Evolutionary conservation across 1,139 yeast genomes (phyloP), one percentile per base, ranked within the genome.

Genomic region (Insectozyma bohioensis): DNA sequence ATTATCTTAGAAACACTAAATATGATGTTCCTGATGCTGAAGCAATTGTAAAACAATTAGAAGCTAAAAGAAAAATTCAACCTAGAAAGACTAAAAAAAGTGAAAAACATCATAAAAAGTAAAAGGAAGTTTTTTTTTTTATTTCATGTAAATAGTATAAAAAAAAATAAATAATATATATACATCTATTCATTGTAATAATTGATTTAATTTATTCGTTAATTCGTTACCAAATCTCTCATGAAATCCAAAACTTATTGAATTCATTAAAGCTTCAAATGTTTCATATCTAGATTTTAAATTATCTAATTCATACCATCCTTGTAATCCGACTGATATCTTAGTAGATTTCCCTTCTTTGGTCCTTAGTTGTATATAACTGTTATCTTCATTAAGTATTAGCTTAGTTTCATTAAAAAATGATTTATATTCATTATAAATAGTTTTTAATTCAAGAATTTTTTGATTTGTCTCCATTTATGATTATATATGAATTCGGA

Each of bases 1-100:
- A 81, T 69, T 88, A 85, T 61, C 85, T 88, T 54, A 82, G 96
- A 64, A 44, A 24, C 19, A 74, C 86, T 45, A 81, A 80, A 60
- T 66, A 82, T 61, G 97, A 88, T 59, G 95, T 86, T 28, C 85
- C 82, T 40, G 92, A 84, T 52, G 65, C 83, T 40, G 92, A 83
- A 49, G 62, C 55, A 5, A 58, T 58, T 39, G 54, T 67, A 36
- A 64, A 61, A 30, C 47, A 46, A 28, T 30, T 38, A 42, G 26
- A 41, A 37, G 35, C 32, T 12, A 30, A 29, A 22, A 30, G n/a
- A n/a, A n/a, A n/a, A n/a, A n/a, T n/a, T n/a, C n/a, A 27, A 15
- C 24, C 28, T 4, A 14, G 15, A 13, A 29, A 27, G 20, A 11
- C n/a, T 15, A 20, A 12, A 15, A n/a, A 13, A 26, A 20, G 24